Evolutionary conservation across 1,284 basidiomycete species (phyloP).

Genomic region (Acaromyces ingoldii): DNA sequence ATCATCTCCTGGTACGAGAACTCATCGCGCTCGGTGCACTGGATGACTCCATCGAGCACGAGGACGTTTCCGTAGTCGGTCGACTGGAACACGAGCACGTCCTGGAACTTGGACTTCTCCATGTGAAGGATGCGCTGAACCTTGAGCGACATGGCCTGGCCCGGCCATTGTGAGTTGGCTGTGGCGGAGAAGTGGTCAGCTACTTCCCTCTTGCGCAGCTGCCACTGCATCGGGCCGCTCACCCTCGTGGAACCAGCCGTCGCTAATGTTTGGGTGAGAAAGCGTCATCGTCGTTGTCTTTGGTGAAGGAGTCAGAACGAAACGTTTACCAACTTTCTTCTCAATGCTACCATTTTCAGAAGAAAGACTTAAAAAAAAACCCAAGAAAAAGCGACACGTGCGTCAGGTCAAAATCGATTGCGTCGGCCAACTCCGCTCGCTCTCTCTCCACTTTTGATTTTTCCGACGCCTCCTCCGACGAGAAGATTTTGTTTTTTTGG

Average conservation of each 20-base stretch:
- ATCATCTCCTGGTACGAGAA: conserved; percentile 99
- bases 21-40: conserved; percentile 95
- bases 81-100: conserved; percentile 56
- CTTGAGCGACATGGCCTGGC: conserved; percentile 53
- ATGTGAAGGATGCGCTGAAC: conserved; percentile 93
- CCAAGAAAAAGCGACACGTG: no score
- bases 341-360: no score
- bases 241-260: conserved; percentile 95
- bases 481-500: neutral
- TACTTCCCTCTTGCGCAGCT: neutral
- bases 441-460: no score
- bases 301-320: no score
- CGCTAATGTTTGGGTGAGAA: conserved; percentile 56
- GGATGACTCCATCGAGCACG: conserved; percentile 90
- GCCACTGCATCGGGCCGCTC: neutral
- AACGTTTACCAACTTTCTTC: no score
- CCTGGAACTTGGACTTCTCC: conserved; percentile 86
- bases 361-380: no score
- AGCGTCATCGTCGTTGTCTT: conserved; percentile 1
- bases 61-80: conserved; percentile 73
- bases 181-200: neutral
- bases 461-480: no score
- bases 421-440: no score
- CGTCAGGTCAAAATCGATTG: no score
- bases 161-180: conserved; percentile 90